Evolutionary conservation across 805 yeast genomes (phyloP).

Genomic region (Saccharomycopsis babjevae): DNA sequence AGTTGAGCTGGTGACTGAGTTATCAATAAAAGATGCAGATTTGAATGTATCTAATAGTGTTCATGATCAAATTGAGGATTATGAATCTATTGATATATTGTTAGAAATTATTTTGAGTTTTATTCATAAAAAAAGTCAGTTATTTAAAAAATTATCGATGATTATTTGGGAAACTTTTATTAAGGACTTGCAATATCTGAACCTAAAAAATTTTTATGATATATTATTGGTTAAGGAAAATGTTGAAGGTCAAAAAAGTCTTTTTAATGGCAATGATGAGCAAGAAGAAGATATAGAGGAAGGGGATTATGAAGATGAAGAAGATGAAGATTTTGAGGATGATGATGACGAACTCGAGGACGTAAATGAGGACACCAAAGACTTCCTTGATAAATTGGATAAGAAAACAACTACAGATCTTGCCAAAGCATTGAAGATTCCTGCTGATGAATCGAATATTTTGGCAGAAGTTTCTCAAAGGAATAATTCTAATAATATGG

Average conservation of each 20-base stretch:
- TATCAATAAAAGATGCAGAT: not conserved
- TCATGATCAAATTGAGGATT: not conserved
- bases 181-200: conserved; percentile 33
- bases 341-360: conserved; percentile 22
- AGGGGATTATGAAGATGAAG: conserved; percentile 26
- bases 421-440: conserved; percentile 17
- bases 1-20: not conserved
- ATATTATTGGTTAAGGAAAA: conserved; percentile 62
- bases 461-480: conserved; percentile 28
- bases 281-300: conserved; percentile 30
- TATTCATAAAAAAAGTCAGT: conserved; percentile 31
- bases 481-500: conserved; percentile 32
- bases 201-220: conserved; percentile 42
- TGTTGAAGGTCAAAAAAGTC: conserved; percentile 63
- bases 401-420: conserved; percentile 15
- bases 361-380: conserved; percentile 17
- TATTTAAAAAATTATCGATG: conserved; percentile 48
- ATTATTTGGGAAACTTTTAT: conserved; percentile 49
- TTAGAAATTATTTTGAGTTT: conserved; percentile 16
- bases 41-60: not conserved
- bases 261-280: conserved; percentile 56
- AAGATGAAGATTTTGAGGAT: conserved; percentile 16
- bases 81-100: conserved; percentile 14
- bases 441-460: conserved; percentile 2
- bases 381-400: conserved; percentile 15